Evolutionary conservation across 805 yeast species (phyloP).

Genomic region (Saitoella complicata): DNA sequence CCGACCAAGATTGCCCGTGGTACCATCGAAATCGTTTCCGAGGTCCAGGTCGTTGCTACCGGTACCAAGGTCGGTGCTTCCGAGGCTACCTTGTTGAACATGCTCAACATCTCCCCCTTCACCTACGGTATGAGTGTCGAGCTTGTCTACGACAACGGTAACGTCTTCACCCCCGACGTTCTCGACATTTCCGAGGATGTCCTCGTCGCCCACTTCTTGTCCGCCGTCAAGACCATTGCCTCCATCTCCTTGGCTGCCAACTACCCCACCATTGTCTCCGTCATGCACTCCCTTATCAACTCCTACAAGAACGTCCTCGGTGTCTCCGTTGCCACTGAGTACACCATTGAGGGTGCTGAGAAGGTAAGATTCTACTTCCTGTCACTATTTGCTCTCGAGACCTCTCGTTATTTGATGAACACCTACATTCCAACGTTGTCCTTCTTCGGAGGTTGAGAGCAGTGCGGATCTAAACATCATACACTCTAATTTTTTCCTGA

Average conservation of each 20-base stretch:
- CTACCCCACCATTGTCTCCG: constrained; percentile 99
- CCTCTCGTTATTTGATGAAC: background rate
- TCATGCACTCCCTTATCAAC: constrained; percentile 97
- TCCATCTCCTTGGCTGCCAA: constrained; percentile 92
- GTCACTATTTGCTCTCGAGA: background rate
- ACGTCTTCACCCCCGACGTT: constrained; percentile 90
- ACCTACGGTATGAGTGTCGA: constrained; percentile 94
- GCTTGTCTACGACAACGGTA: constrained; percentile 97
- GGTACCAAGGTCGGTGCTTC: constrained; percentile 92
- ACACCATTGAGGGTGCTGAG: constrained; percentile 98
- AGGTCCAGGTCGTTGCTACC: constrained; percentile 83
- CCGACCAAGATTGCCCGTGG: constrained; percentile 99
- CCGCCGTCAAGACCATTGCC: constrained; percentile 88
- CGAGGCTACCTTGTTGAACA: constrained; percentile 95
- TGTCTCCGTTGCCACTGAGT: constrained; percentile 94
- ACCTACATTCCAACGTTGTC: background rate
- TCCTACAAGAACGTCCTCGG: constrained; percentile 98
- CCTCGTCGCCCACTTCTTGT: constrained; percentile 77
- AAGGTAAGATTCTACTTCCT: constrained; percentile 31
- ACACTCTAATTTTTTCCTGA: constrained; percentile 5
- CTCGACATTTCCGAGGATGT: constrained; percentile 97
- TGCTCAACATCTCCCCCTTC: constrained; percentile 99
- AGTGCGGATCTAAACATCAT: background rate
- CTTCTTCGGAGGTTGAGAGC: background rate
- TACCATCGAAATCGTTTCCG: constrained; percentile 97